Conservation (phyloP, 768 basidiomycete genomes). For the Lyophyllum semitale region DNA sequence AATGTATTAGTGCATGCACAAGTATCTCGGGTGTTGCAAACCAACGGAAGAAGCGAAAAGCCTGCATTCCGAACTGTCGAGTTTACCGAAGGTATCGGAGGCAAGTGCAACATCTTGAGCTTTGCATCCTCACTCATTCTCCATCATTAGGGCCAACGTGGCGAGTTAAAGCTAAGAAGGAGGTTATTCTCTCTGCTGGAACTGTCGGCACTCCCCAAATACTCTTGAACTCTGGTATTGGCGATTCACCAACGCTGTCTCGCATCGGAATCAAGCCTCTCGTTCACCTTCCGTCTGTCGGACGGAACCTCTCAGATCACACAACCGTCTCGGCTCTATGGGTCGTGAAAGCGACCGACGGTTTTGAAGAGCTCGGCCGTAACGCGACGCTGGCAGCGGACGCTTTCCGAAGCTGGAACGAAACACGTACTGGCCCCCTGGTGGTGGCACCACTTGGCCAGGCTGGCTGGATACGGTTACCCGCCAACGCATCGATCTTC, state of each 20-base stretch:
- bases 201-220: conserved; percentile 28
- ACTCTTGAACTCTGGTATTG: conserved; percentile 17
- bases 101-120: background rate
- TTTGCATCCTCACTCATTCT: no score
- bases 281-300: conserved; percentile 22
- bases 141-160: no score
- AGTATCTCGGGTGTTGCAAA: conserved; percentile 23
- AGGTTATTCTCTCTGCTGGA: conserved; percentile 33
- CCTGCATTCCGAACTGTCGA: conserved; percentile 13
- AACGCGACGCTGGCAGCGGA: conserved; percentile 12
- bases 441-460: no score
- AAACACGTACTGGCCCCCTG: conserved; percentile 25
- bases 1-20: conserved; percentile 27
- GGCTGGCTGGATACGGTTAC: conserved; percentile 17
- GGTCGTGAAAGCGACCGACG: conserved; percentile 13
- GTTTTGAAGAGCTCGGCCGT: conserved; percentile 16
- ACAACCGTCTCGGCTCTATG: conserved; percentile 13
- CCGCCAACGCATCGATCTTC: conserved; percentile 15
- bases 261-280: conserved; percentile 12
- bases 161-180: conserved; percentile 24
- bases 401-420: conserved; percentile 21
- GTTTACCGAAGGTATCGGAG: conserved; percentile 3
- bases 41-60: conserved; percentile 1
- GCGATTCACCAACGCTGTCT: conserved; percentile 9
- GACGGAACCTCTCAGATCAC: conserved; percentile 24